Conservation (phyloP, 2,329 filamentous ascomycete species). For the Tolypocladium ovalisporum region DNA sequence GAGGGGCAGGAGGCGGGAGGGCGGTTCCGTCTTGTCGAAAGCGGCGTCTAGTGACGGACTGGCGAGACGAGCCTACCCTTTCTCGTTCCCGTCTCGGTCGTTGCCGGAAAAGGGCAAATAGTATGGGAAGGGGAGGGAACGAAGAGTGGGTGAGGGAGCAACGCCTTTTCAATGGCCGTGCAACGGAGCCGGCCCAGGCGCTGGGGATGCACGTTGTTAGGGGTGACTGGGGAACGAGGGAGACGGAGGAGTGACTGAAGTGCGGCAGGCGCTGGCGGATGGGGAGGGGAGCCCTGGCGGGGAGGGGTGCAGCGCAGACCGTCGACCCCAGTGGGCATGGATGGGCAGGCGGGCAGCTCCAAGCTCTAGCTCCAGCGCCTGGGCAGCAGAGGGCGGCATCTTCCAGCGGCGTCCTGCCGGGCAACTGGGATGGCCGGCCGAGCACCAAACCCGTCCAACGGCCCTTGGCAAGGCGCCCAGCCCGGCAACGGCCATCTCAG, state of each 20-base stretch:
- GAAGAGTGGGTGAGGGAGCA: conserved; percentile 20
- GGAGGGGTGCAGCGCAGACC: neutral
- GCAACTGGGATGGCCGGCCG: neutral
- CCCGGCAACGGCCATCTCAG: neutral
- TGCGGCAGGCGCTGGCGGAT: neutral
- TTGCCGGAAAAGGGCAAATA: conserved; percentile 4
- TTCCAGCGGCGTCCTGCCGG: neutral
- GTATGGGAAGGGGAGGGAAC: neutral
- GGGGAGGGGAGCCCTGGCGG: neutral
- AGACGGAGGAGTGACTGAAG: neutral
- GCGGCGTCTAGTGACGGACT: neutral
- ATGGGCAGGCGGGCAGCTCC: neutral
- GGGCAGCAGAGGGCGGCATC: neutral
- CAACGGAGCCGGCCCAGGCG: conserved; percentile 13
- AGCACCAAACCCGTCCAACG: neutral
- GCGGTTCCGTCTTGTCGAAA: neutral
- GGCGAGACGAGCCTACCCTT: neutral
- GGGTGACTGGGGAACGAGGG: conserved; percentile 11
- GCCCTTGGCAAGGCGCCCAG: no score
- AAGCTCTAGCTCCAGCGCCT: neutral
- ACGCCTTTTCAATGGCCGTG: conserved; percentile 29
- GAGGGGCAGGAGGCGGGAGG: neutral
- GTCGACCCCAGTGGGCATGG: neutral
- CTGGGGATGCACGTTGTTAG: conserved; percentile 20
- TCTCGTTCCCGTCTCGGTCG: conserved; percentile 4